phyloP scores from a whole-genome alignment of 441 rosid genomes.

The Jatropha podagrica region DNA sequence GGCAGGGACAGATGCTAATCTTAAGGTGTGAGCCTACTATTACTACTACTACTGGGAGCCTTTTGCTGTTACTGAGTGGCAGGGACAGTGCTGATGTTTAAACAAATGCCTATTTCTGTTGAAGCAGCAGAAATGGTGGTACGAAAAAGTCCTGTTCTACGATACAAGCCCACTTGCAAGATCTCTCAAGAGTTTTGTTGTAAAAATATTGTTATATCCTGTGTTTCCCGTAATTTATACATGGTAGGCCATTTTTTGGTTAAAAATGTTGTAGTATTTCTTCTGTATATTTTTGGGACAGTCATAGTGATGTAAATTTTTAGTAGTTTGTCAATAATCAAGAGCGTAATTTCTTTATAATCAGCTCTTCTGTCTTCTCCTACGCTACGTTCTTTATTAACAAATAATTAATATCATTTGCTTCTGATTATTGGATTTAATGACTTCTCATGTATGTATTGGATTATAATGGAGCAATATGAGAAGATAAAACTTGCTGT shows the following conservation, averaged over 20 bases:
- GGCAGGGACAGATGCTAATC: background rate
- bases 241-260: background rate
- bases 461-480: too few species aligned
- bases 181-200: slow-evolving; percentile 25
- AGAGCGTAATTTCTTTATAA: background rate
- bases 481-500: too few species aligned
- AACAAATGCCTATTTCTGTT: slow-evolving; percentile 7
- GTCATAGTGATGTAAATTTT: slow-evolving; percentile 29
- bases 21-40: slow-evolving; percentile 7
- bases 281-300: slow-evolving; percentile 20
- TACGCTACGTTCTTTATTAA: too few species aligned
- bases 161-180: slow-evolving; percentile 9
- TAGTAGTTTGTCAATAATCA: slow-evolving; percentile 13
- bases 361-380: too few species aligned
- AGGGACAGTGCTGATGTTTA: background rate
- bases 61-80: background rate
- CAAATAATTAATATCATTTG: too few species aligned
- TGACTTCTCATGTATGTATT: too few species aligned
- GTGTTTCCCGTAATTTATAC: background rate
- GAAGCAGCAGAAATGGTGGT: slow-evolving; percentile 17
- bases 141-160: background rate
- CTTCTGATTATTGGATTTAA: too few species aligned
- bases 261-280: slow-evolving; percentile 8
- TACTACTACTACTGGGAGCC: background rate
- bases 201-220: slow-evolving; percentile 22